Evolutionary conservation across 768 basidiomycete genomes (phyloP).

Genomic region (Pisolithus albus): DNA sequence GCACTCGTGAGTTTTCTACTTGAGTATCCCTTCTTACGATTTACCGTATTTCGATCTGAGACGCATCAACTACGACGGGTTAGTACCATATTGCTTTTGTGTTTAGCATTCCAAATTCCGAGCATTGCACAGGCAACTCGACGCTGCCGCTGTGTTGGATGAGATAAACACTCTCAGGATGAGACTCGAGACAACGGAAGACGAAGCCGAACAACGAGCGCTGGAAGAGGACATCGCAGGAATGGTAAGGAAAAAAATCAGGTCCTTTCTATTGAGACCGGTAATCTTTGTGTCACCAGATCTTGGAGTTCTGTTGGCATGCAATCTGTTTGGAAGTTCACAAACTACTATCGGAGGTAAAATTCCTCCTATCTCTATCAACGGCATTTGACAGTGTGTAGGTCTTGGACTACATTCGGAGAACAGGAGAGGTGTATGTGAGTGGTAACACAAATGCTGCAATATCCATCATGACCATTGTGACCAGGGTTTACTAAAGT

Average conservation of each 20-base stretch:
- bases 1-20: too few species aligned
- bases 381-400: neutral
- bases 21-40: too few species aligned
- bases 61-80: neutral
- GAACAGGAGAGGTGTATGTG: neutral
- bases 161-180: neutral
- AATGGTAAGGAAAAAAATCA: neutral
- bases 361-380: neutral
- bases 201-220: neutral
- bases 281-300: neutral
- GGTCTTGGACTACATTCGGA: neutral
- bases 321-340: neutral
- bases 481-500: too few species aligned
- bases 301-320: neutral
- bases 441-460: too few species aligned
- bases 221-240: neutral
- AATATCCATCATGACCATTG: too few species aligned
- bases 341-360: neutral
- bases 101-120: too few species aligned
- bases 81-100: neutral
- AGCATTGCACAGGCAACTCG: neutral
- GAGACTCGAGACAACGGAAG: neutral
- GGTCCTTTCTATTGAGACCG: neutral
- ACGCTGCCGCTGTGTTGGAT: neutral
- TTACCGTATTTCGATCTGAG: too few species aligned